These are phyloP conservation scores for Maudiozyma serrabonitensis DNA, from an alignment of 805 yeast genomes.

Conservation along the genomic window DNA sequence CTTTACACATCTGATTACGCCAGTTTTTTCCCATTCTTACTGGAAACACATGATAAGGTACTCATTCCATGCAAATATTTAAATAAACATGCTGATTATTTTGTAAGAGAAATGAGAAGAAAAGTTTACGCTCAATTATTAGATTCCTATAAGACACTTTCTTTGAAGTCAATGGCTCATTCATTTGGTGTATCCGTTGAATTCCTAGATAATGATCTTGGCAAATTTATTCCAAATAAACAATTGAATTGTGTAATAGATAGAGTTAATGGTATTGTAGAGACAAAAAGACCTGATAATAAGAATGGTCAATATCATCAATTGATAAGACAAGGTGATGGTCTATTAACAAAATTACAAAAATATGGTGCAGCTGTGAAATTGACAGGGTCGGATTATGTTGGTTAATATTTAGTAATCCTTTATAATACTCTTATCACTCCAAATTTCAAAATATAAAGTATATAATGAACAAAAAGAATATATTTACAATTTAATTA, in stretches of 20 bases:
- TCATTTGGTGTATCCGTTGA: slow-evolving; percentile 85
- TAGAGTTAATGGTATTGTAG: slow-evolving; percentile 87
- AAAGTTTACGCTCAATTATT: slow-evolving; percentile 89
- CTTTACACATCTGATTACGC: slow-evolving; percentile 83
- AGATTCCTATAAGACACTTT: slow-evolving; percentile 87
- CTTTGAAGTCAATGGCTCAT: slow-evolving; percentile 86
- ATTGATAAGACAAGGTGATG: slow-evolving; percentile 86
- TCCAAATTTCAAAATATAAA: not conserved
- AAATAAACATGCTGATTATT: slow-evolving; percentile 69
- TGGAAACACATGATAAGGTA: slow-evolving; percentile 67
- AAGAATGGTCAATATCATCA: slow-evolving; percentile 88
- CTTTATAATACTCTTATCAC: not conserved
- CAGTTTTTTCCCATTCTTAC: slow-evolving; percentile 63
- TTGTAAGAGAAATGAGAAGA: slow-evolving; percentile 86
- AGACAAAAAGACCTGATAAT: slow-evolving; percentile 92
- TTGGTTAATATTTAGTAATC: slow-evolving; percentile 13
- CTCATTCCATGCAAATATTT: slow-evolving; percentile 59
- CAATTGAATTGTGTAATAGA: slow-evolving; percentile 93
- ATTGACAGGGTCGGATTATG: slow-evolving; percentile 81
- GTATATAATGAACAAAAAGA: not conserved
- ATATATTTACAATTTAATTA: not conserved
- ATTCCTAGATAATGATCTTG: slow-evolving; percentile 77
- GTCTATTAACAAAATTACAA: slow-evolving; percentile 83
- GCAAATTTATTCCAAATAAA: slow-evolving; percentile 86
- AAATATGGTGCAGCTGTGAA: slow-evolving; percentile 97